Evolutionary conservation across 1,284 basidiomycete species (phyloP).

Genomic region (Cryptococcus sp.): DNA sequence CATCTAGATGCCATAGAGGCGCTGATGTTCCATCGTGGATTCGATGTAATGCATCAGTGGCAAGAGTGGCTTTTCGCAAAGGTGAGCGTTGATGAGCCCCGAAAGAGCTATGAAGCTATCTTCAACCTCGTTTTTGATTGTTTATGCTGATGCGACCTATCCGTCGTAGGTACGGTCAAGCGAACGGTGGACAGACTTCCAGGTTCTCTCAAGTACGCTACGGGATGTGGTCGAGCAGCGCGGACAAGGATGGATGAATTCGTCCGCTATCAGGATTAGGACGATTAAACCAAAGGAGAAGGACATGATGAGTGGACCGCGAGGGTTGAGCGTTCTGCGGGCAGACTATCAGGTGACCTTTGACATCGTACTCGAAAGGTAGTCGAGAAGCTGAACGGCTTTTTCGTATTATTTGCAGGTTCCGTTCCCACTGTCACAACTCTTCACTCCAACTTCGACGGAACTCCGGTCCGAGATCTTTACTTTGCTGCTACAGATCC

Average conservation of each 20-base stretch:
- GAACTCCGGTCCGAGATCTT: conserved; percentile 70
- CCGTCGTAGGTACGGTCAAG: conserved; percentile 65
- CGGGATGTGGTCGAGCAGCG: conserved; percentile 64
- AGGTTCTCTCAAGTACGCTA: conserved; percentile 76
- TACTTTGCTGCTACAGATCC: conserved; percentile 72
- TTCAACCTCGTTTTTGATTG: not conserved
- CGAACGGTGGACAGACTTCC: conserved; percentile 76
- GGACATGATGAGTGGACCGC: conserved; percentile 36
- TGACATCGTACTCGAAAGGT: too few relatives aligned
- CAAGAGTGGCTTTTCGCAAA: conserved; percentile 69
- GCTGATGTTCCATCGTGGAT: conserved; percentile 72
- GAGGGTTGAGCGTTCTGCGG: conserved; percentile 8
- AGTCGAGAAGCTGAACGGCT: not conserved
- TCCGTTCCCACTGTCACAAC: conserved; percentile 77
- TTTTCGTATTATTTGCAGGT: conserved; percentile 25
- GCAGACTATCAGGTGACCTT: conserved; percentile 24
- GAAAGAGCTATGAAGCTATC: not conserved
- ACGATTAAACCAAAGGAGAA: conserved; percentile 55
- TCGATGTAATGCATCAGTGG: conserved; percentile 66
- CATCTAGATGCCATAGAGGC: conserved; percentile 74
- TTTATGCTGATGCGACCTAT: not conserved
- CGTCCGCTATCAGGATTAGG: conserved; percentile 71
- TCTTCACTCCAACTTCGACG: conserved; percentile 66
- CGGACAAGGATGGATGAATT: conserved; percentile 63
- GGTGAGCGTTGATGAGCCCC: conserved; percentile 53